Evolutionary conservation across 345 rosid genomes (phyloP).

Genomic region (Orychophragmus violaceus): DNA sequence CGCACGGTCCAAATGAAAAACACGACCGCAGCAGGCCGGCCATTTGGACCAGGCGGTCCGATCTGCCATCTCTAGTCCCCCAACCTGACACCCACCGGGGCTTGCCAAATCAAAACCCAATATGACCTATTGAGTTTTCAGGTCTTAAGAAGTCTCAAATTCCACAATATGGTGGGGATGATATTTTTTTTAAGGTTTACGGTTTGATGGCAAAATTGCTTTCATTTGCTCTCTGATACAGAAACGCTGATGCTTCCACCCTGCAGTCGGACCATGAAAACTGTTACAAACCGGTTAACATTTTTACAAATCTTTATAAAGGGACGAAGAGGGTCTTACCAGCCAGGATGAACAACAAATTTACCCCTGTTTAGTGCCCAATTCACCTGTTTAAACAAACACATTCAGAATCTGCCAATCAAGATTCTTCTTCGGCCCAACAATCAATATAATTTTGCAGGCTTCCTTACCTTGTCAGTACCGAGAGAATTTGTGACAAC

Average conservation of each 20-base stretch:
- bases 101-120: neutral
- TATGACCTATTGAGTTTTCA: constrained; percentile 2
- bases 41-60: too few relatives aligned
- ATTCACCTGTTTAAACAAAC: constrained; percentile 66
- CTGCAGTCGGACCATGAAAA: constrained; percentile 37
- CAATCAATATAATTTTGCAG: neutral
- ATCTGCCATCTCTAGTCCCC: too few relatives aligned
- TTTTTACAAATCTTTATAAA: neutral
- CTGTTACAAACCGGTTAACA: constrained; percentile 1
- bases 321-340: constrained; percentile 64
- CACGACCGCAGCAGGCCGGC: too few relatives aligned
- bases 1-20: too few relatives aligned
- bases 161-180: neutral
- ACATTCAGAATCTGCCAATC: constrained; percentile 8
- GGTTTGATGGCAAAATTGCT: constrained; percentile 75
- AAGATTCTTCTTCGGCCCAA: too few relatives aligned
- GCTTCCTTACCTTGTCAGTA: constrained; percentile 80
- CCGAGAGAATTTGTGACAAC: constrained; percentile 95
- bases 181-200: constrained; percentile 35
- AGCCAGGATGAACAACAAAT: constrained; percentile 93
- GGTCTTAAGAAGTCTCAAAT: constrained; percentile 12
- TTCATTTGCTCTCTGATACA: constrained; percentile 93
- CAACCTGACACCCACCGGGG: neutral
- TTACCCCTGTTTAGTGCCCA: constrained; percentile 78
- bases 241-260: constrained; percentile 99